phyloP scores from a whole-genome alignment of 78 protist genomes.

The Goniomonas avonlea region DNA sequence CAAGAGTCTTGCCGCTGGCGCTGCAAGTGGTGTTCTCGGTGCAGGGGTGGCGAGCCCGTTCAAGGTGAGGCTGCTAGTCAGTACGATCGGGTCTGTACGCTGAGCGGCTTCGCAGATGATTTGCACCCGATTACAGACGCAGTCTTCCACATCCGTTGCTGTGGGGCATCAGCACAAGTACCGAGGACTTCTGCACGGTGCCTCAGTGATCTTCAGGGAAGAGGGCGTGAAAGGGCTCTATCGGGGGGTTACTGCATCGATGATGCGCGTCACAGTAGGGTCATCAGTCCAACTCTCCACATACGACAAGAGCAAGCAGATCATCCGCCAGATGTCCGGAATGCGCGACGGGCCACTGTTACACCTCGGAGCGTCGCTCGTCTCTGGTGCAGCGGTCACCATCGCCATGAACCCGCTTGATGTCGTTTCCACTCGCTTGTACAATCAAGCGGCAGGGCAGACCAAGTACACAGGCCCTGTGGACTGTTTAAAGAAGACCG shows the following conservation, averaged over 20 bases:
- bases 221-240: conserved; percentile 26
- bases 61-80: conserved; percentile 19
- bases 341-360: conserved; percentile 24
- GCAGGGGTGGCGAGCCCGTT: background rate
- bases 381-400: background rate
- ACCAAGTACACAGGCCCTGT: too few species aligned
- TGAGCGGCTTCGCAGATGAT: background rate
- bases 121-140: too few species aligned
- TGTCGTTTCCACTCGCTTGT: conserved; percentile 42
- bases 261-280: conserved; percentile 28
- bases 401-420: conserved; percentile 32
- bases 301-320: too few species aligned
- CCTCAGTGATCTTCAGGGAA: background rate
- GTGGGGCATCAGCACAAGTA: conserved; percentile 19
- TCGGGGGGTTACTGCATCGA: conserved; percentile 23
- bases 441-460: too few species aligned
- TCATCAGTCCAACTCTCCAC: conserved; percentile 28
- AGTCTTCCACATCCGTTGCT: too few species aligned
- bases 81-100: background rate
- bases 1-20: background rate
- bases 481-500: conserved; percentile 7
- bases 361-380: background rate
- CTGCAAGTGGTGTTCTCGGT: background rate
- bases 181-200: background rate
- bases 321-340: too few species aligned